Evolutionary conservation across 805 yeast genomes (phyloP).

Genomic region (Wickerhamomyces ciferrii): DNA sequence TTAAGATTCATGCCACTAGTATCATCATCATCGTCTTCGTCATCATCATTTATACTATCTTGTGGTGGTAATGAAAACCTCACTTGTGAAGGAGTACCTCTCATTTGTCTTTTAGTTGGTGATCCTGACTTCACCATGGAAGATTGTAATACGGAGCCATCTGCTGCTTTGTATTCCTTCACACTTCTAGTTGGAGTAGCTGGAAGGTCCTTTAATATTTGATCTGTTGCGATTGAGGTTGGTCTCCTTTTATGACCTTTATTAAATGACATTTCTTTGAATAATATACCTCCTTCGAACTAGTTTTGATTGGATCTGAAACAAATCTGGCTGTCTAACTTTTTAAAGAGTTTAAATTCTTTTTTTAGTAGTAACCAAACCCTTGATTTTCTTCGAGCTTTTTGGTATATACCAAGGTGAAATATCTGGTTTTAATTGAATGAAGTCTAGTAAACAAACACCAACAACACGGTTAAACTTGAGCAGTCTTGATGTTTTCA

Average conservation of each 20-base stretch:
- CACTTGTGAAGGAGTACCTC: slow-evolving; percentile 23
- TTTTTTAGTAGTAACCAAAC: too few species aligned
- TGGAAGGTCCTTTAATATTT: slow-evolving; percentile 5
- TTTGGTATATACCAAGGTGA: too few species aligned
- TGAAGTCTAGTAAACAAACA: too few species aligned
- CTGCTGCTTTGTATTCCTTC: slow-evolving; percentile 19
- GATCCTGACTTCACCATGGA: slow-evolving; percentile 23
- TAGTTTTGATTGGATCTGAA: not conserved
- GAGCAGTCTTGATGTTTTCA: too few species aligned
- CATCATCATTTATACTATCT: not conserved
- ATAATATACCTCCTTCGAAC: too few species aligned
- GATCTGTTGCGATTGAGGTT: slow-evolving; percentile 20
- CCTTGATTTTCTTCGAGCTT: too few species aligned
- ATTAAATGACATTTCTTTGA: slow-evolving; percentile 13
- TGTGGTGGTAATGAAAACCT: slow-evolving; percentile 19
- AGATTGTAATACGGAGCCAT: slow-evolving; percentile 21
- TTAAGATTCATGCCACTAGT: slow-evolving; percentile 7
- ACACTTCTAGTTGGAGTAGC: not conserved
- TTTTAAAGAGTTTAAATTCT: too few species aligned
- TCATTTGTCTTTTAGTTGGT: slow-evolving; percentile 19
- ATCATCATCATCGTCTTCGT: slow-evolving; percentile 5
- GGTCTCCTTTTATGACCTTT: slow-evolving; percentile 20
- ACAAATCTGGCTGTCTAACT: not conserved
- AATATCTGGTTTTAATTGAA: too few species aligned
- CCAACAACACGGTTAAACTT: too few species aligned